Evolutionary conservation across 495 filamentous ascomycete genomes (phyloP).

Genomic region (Ramalina peruviana): DNA sequence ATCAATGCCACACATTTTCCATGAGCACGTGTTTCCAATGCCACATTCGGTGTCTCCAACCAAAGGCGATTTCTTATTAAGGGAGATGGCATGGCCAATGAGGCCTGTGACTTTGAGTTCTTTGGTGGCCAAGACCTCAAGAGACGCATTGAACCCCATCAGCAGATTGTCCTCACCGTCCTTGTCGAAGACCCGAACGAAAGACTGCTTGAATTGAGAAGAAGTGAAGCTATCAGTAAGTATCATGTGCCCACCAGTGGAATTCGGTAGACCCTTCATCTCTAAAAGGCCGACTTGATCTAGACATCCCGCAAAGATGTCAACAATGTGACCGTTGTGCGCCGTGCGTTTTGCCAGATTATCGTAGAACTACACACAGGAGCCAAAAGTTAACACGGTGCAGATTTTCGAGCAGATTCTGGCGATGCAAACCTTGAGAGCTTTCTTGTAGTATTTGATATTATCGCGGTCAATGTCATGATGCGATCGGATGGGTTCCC

Average conservation of each 20-base stretch:
- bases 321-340: conserved; percentile 93
- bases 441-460: conserved; percentile 99
- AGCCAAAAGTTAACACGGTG: conserved; percentile 9
- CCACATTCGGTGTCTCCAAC: conserved; percentile 98
- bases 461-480: conserved; percentile 98
- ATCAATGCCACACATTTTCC: conserved; percentile 99
- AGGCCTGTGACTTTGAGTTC: conserved; percentile 97
- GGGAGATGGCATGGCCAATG: conserved; percentile 88
- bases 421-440: conserved; percentile 56
- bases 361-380: conserved; percentile 72
- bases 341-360: conserved; percentile 89
- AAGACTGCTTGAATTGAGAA: conserved; percentile 99
- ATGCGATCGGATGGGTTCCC: conserved; percentile 95
- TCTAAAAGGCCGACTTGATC: conserved; percentile 97
- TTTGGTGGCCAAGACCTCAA: conserved; percentile 95
- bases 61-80: conserved; percentile 95
- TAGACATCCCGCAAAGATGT: conserved; percentile 95
- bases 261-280: conserved; percentile 97
- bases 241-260: conserved; percentile 96
- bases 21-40: conserved; percentile 96
- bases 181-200: conserved; percentile 93
- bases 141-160: conserved; percentile 96
- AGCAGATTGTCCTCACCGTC: conserved; percentile 85
- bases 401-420: conserved; percentile 8
- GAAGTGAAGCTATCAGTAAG: conserved; percentile 98